These are phyloP conservation scores for Aspergillus ochraceus DNA, from an alignment of 2,329 filamentous ascomycete species.

Conservation along the genomic window DNA sequence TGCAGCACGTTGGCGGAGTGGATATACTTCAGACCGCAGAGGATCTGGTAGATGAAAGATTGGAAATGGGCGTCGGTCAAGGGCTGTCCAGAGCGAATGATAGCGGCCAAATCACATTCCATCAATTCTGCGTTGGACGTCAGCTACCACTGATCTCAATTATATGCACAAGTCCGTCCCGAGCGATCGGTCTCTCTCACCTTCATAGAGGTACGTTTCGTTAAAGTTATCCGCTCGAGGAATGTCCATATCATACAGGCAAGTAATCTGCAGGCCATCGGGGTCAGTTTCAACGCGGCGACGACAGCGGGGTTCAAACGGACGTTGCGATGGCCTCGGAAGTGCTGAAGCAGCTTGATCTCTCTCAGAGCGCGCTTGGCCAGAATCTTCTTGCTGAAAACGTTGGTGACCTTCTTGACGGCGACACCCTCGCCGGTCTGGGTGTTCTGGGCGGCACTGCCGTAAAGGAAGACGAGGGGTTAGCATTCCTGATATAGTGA, in stretches of 20 bases:
- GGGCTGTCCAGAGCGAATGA: slow-evolving; percentile 95
- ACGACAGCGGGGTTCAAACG: slow-evolving; percentile 33
- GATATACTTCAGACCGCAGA: slow-evolving; percentile 98
- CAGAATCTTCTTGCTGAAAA: slow-evolving; percentile 99
- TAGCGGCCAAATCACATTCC: slow-evolving; percentile 97
- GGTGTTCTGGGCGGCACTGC: slow-evolving; percentile 86
- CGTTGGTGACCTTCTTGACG: slow-evolving; percentile 99
- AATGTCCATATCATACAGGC: slow-evolving; percentile 99
- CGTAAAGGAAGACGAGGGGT: slow-evolving; percentile 7
- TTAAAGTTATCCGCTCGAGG: slow-evolving; percentile 97
- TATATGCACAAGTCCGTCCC: too few relatives aligned
- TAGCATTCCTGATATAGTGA: slow-evolving; percentile 12
- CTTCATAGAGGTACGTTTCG: slow-evolving; percentile 98
- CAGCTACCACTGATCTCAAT: slow-evolving; percentile 6
- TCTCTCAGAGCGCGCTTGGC: slow-evolving; percentile 96
- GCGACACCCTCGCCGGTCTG: slow-evolving; percentile 90
- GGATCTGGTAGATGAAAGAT: slow-evolving; percentile 99
- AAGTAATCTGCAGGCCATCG: slow-evolving; percentile 73
- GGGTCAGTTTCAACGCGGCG: slow-evolving; percentile 36
- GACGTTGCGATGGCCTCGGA: slow-evolving; percentile 85
- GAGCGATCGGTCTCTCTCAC: slow-evolving; percentile 51
- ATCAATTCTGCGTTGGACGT: slow-evolving; percentile 71
- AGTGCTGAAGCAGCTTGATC: slow-evolving; percentile 98
- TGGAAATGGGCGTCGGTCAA: slow-evolving; percentile 99
- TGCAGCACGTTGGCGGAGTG: slow-evolving; percentile 98